These are phyloP conservation scores for Theileria orientalis DNA, from an alignment of 169 alveolate genomes.

Conservation along the genomic window DNA sequence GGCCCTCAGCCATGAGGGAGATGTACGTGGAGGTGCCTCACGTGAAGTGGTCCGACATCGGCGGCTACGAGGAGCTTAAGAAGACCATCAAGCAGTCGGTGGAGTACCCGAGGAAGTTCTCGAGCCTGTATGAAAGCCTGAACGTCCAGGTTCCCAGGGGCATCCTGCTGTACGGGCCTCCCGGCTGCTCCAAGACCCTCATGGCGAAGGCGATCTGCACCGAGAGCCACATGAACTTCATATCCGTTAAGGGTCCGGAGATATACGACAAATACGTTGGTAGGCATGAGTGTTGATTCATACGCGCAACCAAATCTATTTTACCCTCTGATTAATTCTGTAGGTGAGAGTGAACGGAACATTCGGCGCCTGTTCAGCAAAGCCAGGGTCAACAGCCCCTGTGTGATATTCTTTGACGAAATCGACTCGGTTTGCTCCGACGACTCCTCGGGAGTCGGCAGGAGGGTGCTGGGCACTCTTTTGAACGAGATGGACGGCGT, in stretches of 20 bases:
- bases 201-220: constrained; percentile 99
- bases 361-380: constrained; percentile 93
- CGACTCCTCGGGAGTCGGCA: constrained; percentile 83
- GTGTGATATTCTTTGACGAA: constrained; percentile 98
- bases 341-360: constrained; percentile 97
- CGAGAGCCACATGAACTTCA: constrained; percentile 95
- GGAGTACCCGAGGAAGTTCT: constrained; percentile 96
- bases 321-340: too few species aligned
- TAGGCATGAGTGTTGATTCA: not conserved
- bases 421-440: constrained; percentile 90
- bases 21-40: constrained; percentile 91
- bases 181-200: constrained; percentile 98
- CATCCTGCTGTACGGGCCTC: constrained; percentile 98
- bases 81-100: constrained; percentile 90
- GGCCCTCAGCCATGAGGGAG: constrained; percentile 78
- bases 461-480: constrained; percentile 94
- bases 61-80: constrained; percentile 96
- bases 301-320: not conserved
- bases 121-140: constrained; percentile 83
- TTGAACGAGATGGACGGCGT: constrained; percentile 99
- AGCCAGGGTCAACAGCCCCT: constrained; percentile 96
- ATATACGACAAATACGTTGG: constrained; percentile 95
- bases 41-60: constrained; percentile 96
- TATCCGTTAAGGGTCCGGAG: constrained; percentile 99
- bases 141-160: constrained; percentile 94